These are phyloP conservation scores for Lycium ferocissimum DNA, from an alignment of 257 asterid species.

Conservation along the genomic window DNA sequence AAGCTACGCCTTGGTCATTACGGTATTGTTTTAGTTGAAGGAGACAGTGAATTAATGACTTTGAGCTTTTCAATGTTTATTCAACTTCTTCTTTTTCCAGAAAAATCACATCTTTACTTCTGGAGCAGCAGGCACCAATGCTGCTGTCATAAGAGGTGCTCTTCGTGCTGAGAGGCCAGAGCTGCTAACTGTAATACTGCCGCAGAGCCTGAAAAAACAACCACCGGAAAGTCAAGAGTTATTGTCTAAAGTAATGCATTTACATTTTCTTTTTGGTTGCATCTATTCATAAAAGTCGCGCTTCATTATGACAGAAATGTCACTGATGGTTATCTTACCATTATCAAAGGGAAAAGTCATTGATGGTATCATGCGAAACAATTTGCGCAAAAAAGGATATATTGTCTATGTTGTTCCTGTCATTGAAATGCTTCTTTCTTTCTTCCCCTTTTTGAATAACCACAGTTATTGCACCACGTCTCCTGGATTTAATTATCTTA, in stretches of 20 bases:
- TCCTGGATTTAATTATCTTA: conserved; percentile 11
- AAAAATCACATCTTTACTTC: conserved; percentile 96
- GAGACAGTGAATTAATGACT: conserved; percentile 19
- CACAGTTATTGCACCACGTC: background rate
- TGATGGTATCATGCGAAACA: background rate
- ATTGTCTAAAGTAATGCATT: conserved; percentile 76
- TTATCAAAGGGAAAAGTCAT: background rate
- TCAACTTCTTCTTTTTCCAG: conserved; percentile 50
- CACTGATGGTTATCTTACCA: conserved; percentile 1
- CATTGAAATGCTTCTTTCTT: background rate
- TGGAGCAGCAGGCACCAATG: conserved; percentile 98
- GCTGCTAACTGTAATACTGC: conserved; percentile 91
- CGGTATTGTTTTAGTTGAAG: conserved; percentile 53
- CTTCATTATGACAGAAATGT: background rate
- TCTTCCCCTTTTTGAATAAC: background rate
- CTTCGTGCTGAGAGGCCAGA: conserved; percentile 98
- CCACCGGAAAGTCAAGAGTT: conserved; percentile 97
- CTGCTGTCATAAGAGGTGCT: conserved; percentile 99
- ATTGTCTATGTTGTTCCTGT: background rate
- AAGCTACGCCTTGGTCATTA: conserved; percentile 96
- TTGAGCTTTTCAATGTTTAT: conserved; percentile 15
- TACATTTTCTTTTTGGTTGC: conserved; percentile 8
- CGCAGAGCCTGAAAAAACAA: conserved; percentile 91
- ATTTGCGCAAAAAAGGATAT: background rate
- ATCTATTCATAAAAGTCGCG: background rate